Conservation (phyloP, 768 basidiomycete genomes). For the Pleurotus pulmonarius region DNA sequence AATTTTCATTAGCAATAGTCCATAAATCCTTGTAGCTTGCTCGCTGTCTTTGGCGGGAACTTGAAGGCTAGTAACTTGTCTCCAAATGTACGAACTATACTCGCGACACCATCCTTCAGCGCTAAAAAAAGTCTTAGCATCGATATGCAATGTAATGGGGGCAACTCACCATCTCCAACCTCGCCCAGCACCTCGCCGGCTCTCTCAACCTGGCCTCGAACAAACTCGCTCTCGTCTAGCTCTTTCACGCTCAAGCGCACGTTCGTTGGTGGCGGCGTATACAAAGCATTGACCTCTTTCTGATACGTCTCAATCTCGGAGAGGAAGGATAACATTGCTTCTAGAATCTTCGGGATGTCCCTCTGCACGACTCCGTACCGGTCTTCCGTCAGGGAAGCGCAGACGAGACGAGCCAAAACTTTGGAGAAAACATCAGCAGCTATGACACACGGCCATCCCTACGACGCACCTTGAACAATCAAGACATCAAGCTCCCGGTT, state of each 20-base stretch:
- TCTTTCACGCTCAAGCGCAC: conserved; percentile 29
- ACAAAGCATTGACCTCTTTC: conserved; percentile 41
- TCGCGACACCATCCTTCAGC: conserved; percentile 61
- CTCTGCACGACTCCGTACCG: conserved; percentile 80
- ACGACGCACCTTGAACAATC: conserved; percentile 53
- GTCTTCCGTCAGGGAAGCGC: conserved; percentile 77
- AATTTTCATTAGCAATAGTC: conserved; percentile 45
- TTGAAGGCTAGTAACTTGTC: conserved; percentile 73
- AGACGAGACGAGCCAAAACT: conserved; percentile 68
- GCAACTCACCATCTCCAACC: conserved; percentile 55
- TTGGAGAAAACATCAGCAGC: conserved; percentile 1
- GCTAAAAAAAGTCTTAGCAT: conserved; percentile 31
- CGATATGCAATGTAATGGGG: neutral
- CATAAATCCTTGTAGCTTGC: conserved; percentile 66
- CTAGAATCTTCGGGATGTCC: conserved; percentile 79
- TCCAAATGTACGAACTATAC: conserved; percentile 71
- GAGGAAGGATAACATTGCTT: conserved; percentile 69
- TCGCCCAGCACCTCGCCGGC: conserved; percentile 52
- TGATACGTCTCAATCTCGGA: conserved; percentile 64
- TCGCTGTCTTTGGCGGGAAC: conserved; percentile 66
- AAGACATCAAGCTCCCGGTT: conserved; percentile 60
- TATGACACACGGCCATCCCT: neutral
- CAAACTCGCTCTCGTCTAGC: conserved; percentile 30
- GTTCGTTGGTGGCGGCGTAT: conserved; percentile 33
- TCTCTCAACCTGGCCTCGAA: conserved; percentile 47